Evolutionary conservation across 192 early-diverging fungal genomes (phyloP).

Genomic region (Linnemannia exigua): DNA sequence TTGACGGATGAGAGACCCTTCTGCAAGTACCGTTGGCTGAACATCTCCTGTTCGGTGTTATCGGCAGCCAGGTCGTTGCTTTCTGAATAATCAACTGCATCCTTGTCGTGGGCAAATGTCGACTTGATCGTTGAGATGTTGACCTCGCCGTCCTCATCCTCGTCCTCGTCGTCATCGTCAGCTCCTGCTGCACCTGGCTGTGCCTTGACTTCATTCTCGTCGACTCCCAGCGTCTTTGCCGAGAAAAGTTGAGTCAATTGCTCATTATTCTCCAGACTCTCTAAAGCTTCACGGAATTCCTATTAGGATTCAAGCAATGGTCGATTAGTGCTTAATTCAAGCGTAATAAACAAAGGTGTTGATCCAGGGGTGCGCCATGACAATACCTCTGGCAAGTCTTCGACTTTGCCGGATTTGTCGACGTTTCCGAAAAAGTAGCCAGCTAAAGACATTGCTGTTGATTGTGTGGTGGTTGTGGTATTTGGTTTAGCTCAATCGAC

Average conservation of each 20-base stretch:
- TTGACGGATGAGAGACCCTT: conserved; percentile 56
- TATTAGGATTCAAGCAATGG: conserved; percentile 28
- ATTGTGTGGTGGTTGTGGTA: neutral
- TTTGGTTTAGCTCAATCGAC: neutral
- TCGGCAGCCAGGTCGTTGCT: conserved; percentile 80
- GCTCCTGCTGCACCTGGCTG: conserved; percentile 57
- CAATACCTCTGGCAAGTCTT: conserved; percentile 71
- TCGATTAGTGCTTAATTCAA: neutral
- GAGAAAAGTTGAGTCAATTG: conserved; percentile 67
- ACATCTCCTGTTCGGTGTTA: conserved; percentile 69
- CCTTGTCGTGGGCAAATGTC: conserved; percentile 68
- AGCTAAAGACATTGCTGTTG: conserved; percentile 68
- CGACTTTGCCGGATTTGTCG: conserved; percentile 86
- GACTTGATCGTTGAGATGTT: conserved; percentile 52
- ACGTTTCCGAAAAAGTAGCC: conserved; percentile 93
- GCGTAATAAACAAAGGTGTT: neutral
- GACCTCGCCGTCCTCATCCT: conserved; percentile 52
- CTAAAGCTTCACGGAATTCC: conserved; percentile 69
- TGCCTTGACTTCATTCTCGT: conserved; percentile 56
- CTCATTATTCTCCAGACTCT: conserved; percentile 63
- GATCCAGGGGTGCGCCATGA: neutral
- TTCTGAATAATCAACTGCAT: conserved; percentile 89
- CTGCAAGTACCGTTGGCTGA: conserved; percentile 62
- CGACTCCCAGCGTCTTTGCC: conserved; percentile 66
- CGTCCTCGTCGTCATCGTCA: conserved; percentile 59